Evolutionary conservation across 2,329 filamentous ascomycete genomes (phyloP), one percentile per base, ranked within the genome.

Genomic region (Rutstroemia sp.): DNA sequence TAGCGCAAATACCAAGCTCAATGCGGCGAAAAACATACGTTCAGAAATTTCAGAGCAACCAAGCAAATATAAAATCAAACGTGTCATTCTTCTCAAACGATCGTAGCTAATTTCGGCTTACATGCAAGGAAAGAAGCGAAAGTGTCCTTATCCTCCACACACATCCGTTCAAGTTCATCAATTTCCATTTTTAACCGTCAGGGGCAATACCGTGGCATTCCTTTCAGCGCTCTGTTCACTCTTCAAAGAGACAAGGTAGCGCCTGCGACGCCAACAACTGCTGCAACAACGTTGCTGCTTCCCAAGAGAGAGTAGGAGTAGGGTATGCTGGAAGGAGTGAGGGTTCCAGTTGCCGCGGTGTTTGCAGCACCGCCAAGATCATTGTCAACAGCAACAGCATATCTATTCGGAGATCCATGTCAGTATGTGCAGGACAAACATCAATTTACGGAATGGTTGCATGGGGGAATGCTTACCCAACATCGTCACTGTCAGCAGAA

Each of bases 241-340:
- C 19, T 21, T 44, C 21, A 72, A 41, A 72, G 70, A 10, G 56
- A 39, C 27, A 72, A 56, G 25, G 67, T 72, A 62, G 71, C 70
- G 12, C 71, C 71, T 38, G 69, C 70, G 34, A 59, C 64, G 1
- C 69, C 69, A 10, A 69, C 63, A 55, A 66, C 57, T 16, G 56
- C 69, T 46, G 65, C 69, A 69, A 76, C 73, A 49, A 81, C 76
- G 49, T 71, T 76, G 30, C 58, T 70, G 6, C 75, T 74, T 1
- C 79, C 79, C 48, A 83, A 67, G 12, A 79, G 71, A 27, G 69
- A 71, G 70, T 84, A 83, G 47, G 70, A 66, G 65, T 85, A 83
- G 2, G 76, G 76, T 23, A 80, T 72, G 44, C 18, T 44, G n/a
- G 41, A 48, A n/a, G 61, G 46, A 9, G 59, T 60, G 50, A 82